Evolutionary conservation across 2,329 filamentous ascomycete genomes (phyloP).

Genomic region (Sclerotinia borealis): DNA sequence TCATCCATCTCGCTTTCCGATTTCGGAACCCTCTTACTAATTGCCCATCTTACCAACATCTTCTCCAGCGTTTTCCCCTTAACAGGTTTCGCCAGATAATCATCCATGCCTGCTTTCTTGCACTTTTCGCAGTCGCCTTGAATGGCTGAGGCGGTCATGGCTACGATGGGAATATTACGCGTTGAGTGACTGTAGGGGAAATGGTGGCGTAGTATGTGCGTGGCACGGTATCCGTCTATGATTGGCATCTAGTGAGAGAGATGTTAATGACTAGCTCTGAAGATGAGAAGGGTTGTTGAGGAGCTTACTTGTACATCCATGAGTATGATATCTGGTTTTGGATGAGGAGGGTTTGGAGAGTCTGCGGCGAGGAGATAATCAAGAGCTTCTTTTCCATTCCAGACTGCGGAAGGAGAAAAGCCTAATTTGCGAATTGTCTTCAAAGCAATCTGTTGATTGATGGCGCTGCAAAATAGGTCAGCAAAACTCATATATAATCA

Average conservation of each 20-base stretch:
- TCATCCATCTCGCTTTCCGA: constrained; percentile 9
- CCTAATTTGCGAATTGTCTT: constrained; percentile 69
- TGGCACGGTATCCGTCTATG: constrained; percentile 72
- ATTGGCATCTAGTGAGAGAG: constrained; percentile 49
- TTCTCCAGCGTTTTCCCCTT: constrained; percentile 60
- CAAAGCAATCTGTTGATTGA: constrained; percentile 71
- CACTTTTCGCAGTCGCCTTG: constrained; percentile 73
- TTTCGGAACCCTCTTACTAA: constrained; percentile 35
- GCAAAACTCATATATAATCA: neutral
- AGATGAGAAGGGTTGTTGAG: neutral
- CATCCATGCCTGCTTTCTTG: constrained; percentile 68
- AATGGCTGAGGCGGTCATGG: constrained; percentile 77
- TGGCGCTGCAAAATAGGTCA: constrained; percentile 37
- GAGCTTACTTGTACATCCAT: constrained; percentile 59
- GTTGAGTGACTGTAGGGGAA: constrained; percentile 55
- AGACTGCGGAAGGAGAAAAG: constrained; percentile 64
- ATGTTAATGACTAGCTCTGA: neutral
- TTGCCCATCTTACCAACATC: constrained; percentile 66
- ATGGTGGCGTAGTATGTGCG: constrained; percentile 65
- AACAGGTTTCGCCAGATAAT: constrained; percentile 69
- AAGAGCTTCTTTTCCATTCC: constrained; percentile 74
- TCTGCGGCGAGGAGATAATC: constrained; percentile 60
- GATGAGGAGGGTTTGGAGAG: constrained; percentile 21
- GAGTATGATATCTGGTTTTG: constrained; percentile 63
- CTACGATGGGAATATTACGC: constrained; percentile 64